Evolutionary conservation across 2,329 filamentous ascomycete genomes (phyloP), one percentile per base, ranked within the genome.

Genomic region (Colletotrichum filicis): DNA sequence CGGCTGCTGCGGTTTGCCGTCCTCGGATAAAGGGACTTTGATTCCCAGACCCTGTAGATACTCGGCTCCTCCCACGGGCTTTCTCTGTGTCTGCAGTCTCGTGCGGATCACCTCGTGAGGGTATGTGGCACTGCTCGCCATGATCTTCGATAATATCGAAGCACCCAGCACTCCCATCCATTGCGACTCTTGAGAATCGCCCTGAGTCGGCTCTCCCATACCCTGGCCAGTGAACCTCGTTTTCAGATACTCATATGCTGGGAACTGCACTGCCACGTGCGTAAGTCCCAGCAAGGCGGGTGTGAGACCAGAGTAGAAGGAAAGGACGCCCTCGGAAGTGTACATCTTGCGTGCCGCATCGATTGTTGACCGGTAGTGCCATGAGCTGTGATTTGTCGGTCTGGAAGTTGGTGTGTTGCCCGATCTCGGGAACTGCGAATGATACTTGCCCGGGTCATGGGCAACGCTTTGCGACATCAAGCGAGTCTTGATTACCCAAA

Each of bases 401-500:
- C 88, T 84, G 19, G 87, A 84, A 3, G 89, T 90, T 24, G 89
- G 88, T 2, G 88, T 90, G 78, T 85, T 89, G 67, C 83, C 80
- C 14, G 87, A 83, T 76, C 86, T 86, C 57, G 88, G 86, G 73
- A 86, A 85, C 73, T 80, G 74, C 30, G 83, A 85, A 75, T 85
- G 83, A 19, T 82, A 86, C 79, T 80, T 86, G 80, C 83, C 86
- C 80, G 81, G 88, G 80, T 79, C 59, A n/a, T 74, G 71, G 84
- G 86, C 37, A 83, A 87, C 75, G 89, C 92, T 93, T 85, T 98
- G 97, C 49, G 97, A 98, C 97, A 98, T 98, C 77, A 99, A 90
- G 76, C 97, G 90, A 61, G 97, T 99, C 85, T 99, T 99, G 85
- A 99, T 98, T 49, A 99, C 97, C 97, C 97, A 99, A 74, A 99